Evolutionary conservation across 306 rosid species (phyloP), one percentile per base, ranked within the genome.

Genomic region (Amphicarpaea edgeworthii): DNA sequence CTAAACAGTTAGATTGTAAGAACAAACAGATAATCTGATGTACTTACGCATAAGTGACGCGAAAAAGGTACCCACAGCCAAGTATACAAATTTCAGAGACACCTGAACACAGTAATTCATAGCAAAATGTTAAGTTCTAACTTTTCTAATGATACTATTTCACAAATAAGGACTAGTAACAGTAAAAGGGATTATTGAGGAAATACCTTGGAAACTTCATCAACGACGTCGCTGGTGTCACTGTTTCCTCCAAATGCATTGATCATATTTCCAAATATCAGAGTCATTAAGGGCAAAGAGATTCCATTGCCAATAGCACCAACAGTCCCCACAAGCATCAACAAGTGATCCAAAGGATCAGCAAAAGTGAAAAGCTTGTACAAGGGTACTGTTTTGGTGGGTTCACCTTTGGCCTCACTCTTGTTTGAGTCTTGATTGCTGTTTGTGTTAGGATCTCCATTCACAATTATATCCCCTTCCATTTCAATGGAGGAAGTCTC

Each of bases 351-450:
- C 38, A 81, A 20, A 24, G 86, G 70, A 74, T 94, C 97, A 9
- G 97, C 96, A 68, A 91, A 91, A 37, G 96, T 80, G 89, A 91
- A 93, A 62, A 91, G 97, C 87, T 85, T 93, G 91, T 87, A 78
- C 8, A 79, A 83, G 17, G 97, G 90, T 47, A 93, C 89, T 62
- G 86, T 64, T 1, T 81, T 84, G 54, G 28, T 37, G 49, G 55
- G 57, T 69, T 82, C 83, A 32, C 82, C 76, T 63, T 76, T 85
- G 60, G 45, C 55, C 77, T 73, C 84, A 15, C 47, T 85, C 38
- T 72, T 79, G 28, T 83, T 71, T 81, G 81, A 73, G 49, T 81
- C 85, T 67, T 86, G 61, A 16, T 54, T 58, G 42, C 43, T 80
- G 9, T 78, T 69, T 45, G 79, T 80, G 9, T 78, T 69, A 50